These are phyloP conservation scores for Aleurites moluccanus DNA, from an alignment of 441 rosid genomes.

Conservation along the genomic window DNA sequence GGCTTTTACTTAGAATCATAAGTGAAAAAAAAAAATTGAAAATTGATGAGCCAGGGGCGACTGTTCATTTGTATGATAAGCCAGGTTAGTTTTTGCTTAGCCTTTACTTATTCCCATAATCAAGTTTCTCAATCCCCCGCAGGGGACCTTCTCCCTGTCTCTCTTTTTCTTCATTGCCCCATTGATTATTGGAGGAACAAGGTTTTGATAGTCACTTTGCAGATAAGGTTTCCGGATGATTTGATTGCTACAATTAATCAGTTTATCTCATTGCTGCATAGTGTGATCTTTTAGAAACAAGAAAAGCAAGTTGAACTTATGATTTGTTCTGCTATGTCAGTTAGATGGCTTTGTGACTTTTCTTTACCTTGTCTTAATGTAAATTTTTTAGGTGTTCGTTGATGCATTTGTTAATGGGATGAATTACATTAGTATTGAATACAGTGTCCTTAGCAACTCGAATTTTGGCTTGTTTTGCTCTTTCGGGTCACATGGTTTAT, in stretches of 20 bases:
- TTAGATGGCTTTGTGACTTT: neutral
- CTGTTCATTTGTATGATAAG: constrained; percentile 96
- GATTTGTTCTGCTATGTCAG: neutral
- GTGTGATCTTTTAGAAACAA: neutral
- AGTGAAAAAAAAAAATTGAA: too few relatives aligned
- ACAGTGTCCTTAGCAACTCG: too few relatives aligned
- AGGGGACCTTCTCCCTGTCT: constrained; percentile 1
- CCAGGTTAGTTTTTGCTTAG: constrained; percentile 58
- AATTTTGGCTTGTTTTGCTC: too few relatives aligned
- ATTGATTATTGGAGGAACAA: constrained; percentile 45
- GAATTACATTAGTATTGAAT: too few relatives aligned
- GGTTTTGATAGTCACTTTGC: constrained; percentile 36
- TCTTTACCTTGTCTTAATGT: neutral
- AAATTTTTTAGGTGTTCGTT: too few relatives aligned
- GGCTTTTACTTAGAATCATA: too few relatives aligned
- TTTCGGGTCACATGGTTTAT: too few relatives aligned
- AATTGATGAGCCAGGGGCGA: constrained; percentile 67
- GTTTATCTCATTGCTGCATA: neutral
- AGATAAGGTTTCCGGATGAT: too few relatives aligned
- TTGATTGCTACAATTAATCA: too few relatives aligned
- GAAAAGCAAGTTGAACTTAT: too few relatives aligned
- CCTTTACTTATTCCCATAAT: constrained; percentile 3
- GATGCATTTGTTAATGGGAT: too few relatives aligned
- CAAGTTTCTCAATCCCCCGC: neutral
- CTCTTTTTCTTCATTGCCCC: neutral